These are phyloP conservation scores for Tulasnella sp. DNA, from an alignment of 768 basidiomycete species.

Conservation along the genomic window DNA sequence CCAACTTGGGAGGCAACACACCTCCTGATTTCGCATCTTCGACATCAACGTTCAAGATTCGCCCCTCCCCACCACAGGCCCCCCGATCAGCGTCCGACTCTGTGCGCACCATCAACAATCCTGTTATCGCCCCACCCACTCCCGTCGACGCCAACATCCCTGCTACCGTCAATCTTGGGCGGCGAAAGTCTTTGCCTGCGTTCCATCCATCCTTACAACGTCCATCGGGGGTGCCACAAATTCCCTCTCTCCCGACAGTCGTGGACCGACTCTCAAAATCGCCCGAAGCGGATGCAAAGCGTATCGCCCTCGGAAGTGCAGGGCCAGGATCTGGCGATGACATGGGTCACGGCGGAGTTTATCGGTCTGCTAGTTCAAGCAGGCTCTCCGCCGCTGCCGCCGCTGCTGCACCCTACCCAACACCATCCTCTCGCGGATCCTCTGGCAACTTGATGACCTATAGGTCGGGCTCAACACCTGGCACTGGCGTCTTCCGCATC, in stretches of 20 bases:
- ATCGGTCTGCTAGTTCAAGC: slow-evolving; percentile 19
- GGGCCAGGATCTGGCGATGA: not conserved
- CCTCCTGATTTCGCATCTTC: slow-evolving; percentile 9
- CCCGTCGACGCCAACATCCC: not conserved
- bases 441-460: slow-evolving; percentile 7
- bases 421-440: not conserved
- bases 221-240: not conserved
- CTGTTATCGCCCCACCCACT: not conserved
- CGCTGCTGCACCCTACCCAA: slow-evolving; percentile 17
- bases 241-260: slow-evolving; percentile 18
- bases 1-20: not conserved
- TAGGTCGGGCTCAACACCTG: slow-evolving; percentile 27
- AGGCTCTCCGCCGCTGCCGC: not conserved
- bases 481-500: slow-evolving; percentile 24
- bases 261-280: not conserved
- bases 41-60: not conserved
- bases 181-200: slow-evolving; percentile 27
- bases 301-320: not conserved
- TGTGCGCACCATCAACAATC: not conserved
- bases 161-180: not conserved
- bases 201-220: slow-evolving; percentile 23
- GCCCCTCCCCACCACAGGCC: not conserved
- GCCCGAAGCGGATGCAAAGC: not conserved
- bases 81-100: slow-evolving; percentile 4
- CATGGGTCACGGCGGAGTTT: slow-evolving; percentile 22